Base-by-base conservation (phyloP, 2,329 filamentous ascomycete species). In the Diaporthe citriasiana region DNA sequence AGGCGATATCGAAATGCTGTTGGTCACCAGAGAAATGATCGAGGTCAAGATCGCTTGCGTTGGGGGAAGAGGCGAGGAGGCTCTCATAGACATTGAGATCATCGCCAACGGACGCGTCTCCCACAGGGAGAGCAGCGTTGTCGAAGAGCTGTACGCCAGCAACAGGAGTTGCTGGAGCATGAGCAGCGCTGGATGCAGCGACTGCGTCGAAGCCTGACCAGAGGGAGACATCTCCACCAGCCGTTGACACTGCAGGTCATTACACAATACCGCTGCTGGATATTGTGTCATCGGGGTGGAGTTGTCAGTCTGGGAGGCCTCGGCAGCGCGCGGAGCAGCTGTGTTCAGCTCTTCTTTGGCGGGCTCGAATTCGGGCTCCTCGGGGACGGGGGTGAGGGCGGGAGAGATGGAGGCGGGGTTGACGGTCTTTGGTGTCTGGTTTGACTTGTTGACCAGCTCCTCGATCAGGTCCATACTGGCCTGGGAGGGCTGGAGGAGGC, bases 231-330 rank as follows among this genome's bases (percentile, higher is more conserved):
- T 87, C 85, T 89, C 89, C 88, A 87, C 90, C 93, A 94, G 96
- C 93, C 74, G 74, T 74, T 91, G 97, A 98, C 97, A 99, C 97
- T 93, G 97, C 97, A 97, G 97, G 97, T 98, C 97, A 73, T 75
- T 76, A 84, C 93, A 98, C 97, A 98, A 98, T 96, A 98, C 93
- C 95, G 90, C 97, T 90, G 97, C 97, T 98, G 97, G 95, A 98
- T 97, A 95, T 98, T 98, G 97, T 98, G 95, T 97, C 97, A 91
- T 87, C 90, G 97, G 94, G 91, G 94, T 90, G 87, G 84, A 80
- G 78, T 80, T 79, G 77, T 77, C 79, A 74, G 78, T 56, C 65
- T 79, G 68, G 76, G 81, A 56, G 59, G 79, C 76, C 71, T 78
- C 76, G 73, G 76, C 75, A 75, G 76, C 72, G 59, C 78, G 75